Percentiles rank a stretch among this genome's conserved stretches.
phyloP scores from a whole-genome alignment of 495 filamentous ascomycete genomes.

The Xylona heveae region DNA sequence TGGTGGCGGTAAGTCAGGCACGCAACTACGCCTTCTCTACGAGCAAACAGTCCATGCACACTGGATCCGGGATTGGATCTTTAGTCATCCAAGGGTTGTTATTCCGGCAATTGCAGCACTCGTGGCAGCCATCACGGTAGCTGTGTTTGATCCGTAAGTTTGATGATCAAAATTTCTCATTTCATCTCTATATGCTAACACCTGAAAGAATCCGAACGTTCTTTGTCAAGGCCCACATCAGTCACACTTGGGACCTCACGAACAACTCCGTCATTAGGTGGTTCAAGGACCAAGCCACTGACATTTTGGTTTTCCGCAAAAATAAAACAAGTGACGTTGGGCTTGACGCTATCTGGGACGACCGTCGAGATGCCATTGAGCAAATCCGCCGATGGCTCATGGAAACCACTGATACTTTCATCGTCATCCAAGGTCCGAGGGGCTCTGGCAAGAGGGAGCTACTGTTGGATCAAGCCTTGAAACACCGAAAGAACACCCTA shows the following conservation, averaged over 20 bases:
- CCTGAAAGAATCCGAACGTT: constrained; percentile 38
- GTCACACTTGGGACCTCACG: constrained; percentile 46
- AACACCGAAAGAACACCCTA: constrained; percentile 54
- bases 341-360: constrained; percentile 68
- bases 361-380: constrained; percentile 59
- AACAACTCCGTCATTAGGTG: constrained; percentile 52
- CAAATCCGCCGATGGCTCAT: constrained; percentile 69
- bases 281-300: constrained; percentile 60
- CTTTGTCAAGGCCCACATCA: constrained; percentile 75
- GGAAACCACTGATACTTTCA: constrained; percentile 78
- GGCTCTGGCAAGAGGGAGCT: constrained; percentile 84
- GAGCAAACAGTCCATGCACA: constrained; percentile 53
- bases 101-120: constrained; percentile 65
- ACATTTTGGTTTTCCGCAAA: constrained; percentile 38
- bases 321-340: constrained; percentile 39
- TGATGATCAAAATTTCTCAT: background rate
- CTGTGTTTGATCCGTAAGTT: constrained; percentile 61
- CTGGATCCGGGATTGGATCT: constrained; percentile 69
- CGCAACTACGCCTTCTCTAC: constrained; percentile 59
- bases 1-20: constrained; percentile 53
- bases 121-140: constrained; percentile 66
- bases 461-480: constrained; percentile 63
- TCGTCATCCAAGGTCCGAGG: constrained; percentile 78
- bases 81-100: constrained; percentile 74
- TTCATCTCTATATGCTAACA: constrained; percentile 16